These are phyloP conservation scores for Pulicaria dysenterica DNA, from an alignment of 129 eudicot species.

Conservation along the genomic window DNA sequence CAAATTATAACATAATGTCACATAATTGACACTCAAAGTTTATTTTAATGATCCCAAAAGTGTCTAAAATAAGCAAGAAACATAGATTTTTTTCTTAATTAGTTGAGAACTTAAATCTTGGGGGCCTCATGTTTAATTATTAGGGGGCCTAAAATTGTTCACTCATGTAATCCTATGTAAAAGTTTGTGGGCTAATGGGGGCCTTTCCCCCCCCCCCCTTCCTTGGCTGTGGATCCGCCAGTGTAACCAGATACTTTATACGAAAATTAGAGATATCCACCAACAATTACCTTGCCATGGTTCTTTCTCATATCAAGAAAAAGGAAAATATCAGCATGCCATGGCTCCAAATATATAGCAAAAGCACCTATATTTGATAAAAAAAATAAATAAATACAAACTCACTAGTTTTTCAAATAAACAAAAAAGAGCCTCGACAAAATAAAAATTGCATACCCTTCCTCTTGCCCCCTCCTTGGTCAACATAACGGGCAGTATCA, in stretches of 20 bases:
- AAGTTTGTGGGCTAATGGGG: no score
- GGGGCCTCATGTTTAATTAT: no score
- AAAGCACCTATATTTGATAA: constrained; percentile 64
- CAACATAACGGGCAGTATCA: constrained; percentile 96
- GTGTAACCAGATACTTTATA: background rate
- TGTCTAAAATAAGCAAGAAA: no score
- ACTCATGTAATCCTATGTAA: no score
- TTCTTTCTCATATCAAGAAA: constrained; percentile 89
- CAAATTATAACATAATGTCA: no score
- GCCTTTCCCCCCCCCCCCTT: no score
- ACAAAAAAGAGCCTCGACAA: background rate
- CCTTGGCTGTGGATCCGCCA: no score
- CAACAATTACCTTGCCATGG: constrained; percentile 76
- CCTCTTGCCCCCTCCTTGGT: constrained; percentile 97
- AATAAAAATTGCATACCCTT: constrained; percentile 51
- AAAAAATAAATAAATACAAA: constrained; percentile 1
- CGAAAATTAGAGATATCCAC: background rate
- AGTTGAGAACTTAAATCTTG: no score
- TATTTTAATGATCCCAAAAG: no score
- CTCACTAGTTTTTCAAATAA: background rate
- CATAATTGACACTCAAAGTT: no score
- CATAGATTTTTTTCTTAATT: no score
- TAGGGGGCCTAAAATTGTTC: no score
- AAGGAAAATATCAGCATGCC: constrained; percentile 91
- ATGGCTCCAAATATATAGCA: constrained; percentile 97